Conservation (phyloP, 2,329 filamentous ascomycete species). For the Leptosphaerulina australis region DNA sequence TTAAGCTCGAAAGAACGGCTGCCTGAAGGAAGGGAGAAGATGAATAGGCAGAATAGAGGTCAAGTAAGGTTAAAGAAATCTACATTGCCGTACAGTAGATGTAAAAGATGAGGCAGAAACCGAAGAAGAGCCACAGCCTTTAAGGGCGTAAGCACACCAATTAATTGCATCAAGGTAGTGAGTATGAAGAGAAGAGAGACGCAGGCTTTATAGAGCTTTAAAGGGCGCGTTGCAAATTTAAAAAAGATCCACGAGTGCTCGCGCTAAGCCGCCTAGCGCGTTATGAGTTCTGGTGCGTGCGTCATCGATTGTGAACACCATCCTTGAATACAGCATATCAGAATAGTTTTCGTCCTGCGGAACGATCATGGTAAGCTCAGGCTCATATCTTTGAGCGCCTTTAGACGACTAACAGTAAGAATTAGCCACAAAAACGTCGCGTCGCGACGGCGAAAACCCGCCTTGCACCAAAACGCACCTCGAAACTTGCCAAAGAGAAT, state of each 20-base stretch:
- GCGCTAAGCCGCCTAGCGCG: neutral
- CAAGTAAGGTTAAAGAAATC: neutral
- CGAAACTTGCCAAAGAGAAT: slow-evolving; percentile 91
- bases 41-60: too few relatives aligned
- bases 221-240: slow-evolving; percentile 15
- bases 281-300: slow-evolving; percentile 17
- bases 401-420: too few relatives aligned
- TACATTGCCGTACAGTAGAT: slow-evolving; percentile 4
- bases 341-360: neutral
- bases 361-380: slow-evolving; percentile 28
- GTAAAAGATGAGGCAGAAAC: neutral
- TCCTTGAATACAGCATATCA: slow-evolving; percentile 5
- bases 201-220: slow-evolving; percentile 7
- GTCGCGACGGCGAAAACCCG: slow-evolving; percentile 29
- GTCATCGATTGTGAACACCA: slow-evolving; percentile 27
- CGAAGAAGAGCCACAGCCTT: neutral
- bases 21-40: too few relatives aligned
- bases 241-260: slow-evolving; percentile 4
- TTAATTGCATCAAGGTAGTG: slow-evolving; percentile 8
- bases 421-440: slow-evolving; percentile 42
- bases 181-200: slow-evolving; percentile 6
- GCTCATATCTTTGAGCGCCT: too few relatives aligned
- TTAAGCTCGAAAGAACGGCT: neutral
- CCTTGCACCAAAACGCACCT: slow-evolving; percentile 61
- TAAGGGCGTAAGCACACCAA: slow-evolving; percentile 12